Base-by-base conservation (phyloP, 306 rosid species). In the Rubus idaeus region DNA sequence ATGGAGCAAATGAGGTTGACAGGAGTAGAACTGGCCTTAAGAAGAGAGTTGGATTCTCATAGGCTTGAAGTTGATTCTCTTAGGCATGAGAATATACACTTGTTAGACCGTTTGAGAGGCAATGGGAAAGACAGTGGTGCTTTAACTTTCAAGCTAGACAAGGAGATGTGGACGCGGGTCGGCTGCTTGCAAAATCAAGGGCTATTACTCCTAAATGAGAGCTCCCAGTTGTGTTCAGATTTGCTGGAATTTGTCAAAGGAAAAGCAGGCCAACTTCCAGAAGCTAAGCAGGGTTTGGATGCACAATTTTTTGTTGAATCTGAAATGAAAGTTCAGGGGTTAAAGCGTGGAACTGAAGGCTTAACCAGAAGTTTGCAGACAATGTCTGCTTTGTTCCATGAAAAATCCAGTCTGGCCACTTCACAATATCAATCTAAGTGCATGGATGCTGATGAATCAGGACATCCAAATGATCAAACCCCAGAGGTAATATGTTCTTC, bases 121-220 rank as follows among this genome's bases (percentile, higher is more conserved):
- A 91, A 77, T 72, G 88, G 91, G 51, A 91, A 85, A 81, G 97
- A 85, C 73, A 77, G 75, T 77, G 78, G 83, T 79, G 89, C 89
- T 68, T 81, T 92, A 30, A 88, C 90, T 77, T 80, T 82, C 76
- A 91, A 85, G 89, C 86, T 91, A 76, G 99, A 92, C 30, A 87
- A 89, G 81, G 99, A 91, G 79, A 81, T 92, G 82, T 81, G 84
- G 87, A 82, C 83, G 37, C 92, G 93, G 10, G 58, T 92, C 65
- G 83, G 81, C 75, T 91, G 88, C 81, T 89, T 96, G 82, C 96
- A 92, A 84, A 89, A 88, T 83, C 96, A 91, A 81, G 99, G 97
- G 68, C 75, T 92, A 18, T 78, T 83, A 17, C 86, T 96, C 91
- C 87, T 96, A 56, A 91, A 84, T 63, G 97, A 89, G 78, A 92